Base-by-base conservation (phyloP, 129 eudicot species). In the Saposhnikovia divaricata region DNA sequence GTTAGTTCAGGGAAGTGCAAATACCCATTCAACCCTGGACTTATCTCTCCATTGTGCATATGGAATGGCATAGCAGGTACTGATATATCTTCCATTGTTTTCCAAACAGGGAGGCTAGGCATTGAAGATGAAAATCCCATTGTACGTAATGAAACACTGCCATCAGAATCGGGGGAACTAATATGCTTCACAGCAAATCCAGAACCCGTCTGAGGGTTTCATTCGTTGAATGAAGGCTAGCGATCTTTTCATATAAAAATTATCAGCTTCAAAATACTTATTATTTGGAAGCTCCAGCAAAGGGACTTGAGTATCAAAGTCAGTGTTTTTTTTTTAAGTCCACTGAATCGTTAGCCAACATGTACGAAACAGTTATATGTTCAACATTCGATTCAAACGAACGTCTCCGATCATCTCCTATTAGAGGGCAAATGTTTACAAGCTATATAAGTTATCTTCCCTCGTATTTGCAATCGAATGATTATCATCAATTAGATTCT, bases 111-210 rank as follows among this genome's bases (percentile, higher is more conserved):
- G 82, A 85, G 74, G 69, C 85, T 82, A 76, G 91, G 83, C 78
- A 85, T 79, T 2, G 91, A 88, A 73, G 97, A 85, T 76, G 96
- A 83, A 87, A 87, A 90, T 45, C 87, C 85, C 82, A 89, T 63
- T 11, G 84, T 61, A 66, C 83, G 90, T 77, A 87, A 87, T 34
- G 93, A 80, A 88, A 92, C 85, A 82, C 85, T 84, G 48, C 86
- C 94, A 75, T 87, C 95, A 39, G 95, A 82, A 80, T 87, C 84
- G 34, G 96, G 87, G 40, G 96, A 83, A 42, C 44, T 76, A 46
- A 88, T 85, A 85, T 82, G 81, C 44, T 75, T 81, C 78, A 86
- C n/a, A n/a, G 34, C 34, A 31, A 31, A 31, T 1, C 34, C 34
- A 31, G 34, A 31, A 31, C 34, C 73, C 37, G 51, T 72, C 47